Base-by-base conservation (phyloP, 441 rosid genomes). In the Macaranga tanarius region DNA sequence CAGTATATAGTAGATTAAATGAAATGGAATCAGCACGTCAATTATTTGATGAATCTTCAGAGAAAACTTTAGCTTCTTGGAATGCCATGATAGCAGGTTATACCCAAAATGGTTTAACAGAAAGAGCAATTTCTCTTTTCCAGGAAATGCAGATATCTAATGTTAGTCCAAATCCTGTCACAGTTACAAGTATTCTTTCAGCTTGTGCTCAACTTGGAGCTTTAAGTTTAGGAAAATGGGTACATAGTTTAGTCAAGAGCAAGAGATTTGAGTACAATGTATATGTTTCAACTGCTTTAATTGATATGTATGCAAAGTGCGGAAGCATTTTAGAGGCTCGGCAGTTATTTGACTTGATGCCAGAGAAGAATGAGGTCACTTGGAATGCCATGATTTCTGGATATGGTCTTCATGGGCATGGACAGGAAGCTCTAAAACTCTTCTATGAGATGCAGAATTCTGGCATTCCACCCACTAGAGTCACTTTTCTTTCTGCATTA, bases 341-440 rank as follows among this genome's bases (percentile, higher is more conserved):
- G 12, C 65, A 62, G 58, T 77, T 90, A 77, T 92, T 92, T 83
- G 83, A 90, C 66, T 72, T 20, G 54, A 84, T 84, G 79, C 81
- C 85, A 0, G 81, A 79, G 80, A 92, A 86, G 84, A 88, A 88
- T 76, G 93, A 80, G 72, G 92, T 92, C 42, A 90, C 97, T 72
- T 92, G 97, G 97, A 92, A 92, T 73, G 82, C 95, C 19, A 90
- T 92, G 88, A 92, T 92, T 72, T 86, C 87, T 7, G 90, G 92
- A 60, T 92, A 88, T 78, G 92, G 95, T 64, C 90, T 92, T 59
- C 97, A 92, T 76, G 97, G 95, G 59, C 84, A 80, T 55, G 95
- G 97, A 67, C 81, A 78, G 65, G 90, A 86, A 78, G 97, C 92
- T 62, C 72, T 88, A 51, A 58, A 67, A 64, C 87, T 90, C 72